A percentile compares a stretch with the other conserved stretches of the same genome.
Conservation (phyloP, 768 basidiomycete species). For the Collybia nuda region DNA sequence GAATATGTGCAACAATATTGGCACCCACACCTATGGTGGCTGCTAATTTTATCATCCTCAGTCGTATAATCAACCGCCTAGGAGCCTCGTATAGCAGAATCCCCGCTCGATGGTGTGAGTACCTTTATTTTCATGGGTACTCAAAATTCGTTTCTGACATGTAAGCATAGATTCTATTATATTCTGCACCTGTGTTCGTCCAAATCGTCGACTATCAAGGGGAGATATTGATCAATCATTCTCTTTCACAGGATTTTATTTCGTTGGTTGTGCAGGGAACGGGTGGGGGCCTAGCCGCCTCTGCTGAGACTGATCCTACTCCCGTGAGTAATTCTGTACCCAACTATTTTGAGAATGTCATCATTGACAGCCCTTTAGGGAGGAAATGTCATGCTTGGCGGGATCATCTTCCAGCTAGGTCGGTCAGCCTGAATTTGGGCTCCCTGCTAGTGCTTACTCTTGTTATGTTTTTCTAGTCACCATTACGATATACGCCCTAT, state of each 20-base stretch:
- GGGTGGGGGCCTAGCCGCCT: slow-evolving; percentile 58
- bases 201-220: neutral
- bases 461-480: slow-evolving; percentile 26
- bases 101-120: slow-evolving; percentile 37
- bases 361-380: slow-evolving; percentile 12
- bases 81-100: slow-evolving; percentile 53
- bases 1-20: slow-evolving; percentile 44
- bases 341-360: neutral
- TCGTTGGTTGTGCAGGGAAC: slow-evolving; percentile 64
- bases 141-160: neutral
- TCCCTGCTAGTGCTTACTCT: no score
- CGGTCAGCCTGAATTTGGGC: slow-evolving; percentile 5
- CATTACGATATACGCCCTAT: slow-evolving; percentile 39
- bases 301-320: slow-evolving; percentile 21
- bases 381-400: slow-evolving; percentile 51
- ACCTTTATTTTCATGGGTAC: neutral
- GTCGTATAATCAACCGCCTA: slow-evolving; percentile 39
- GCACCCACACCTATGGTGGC: slow-evolving; percentile 60
- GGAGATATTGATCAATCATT: neutral
- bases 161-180: slow-evolving; percentile 32
- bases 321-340: slow-evolving; percentile 8
- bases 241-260: slow-evolving; percentile 43
- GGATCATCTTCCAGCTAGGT: slow-evolving; percentile 61
- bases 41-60: slow-evolving; percentile 55
- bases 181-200: slow-evolving; percentile 35